Base-by-base conservation (phyloP, 2,329 filamentous ascomycete species). In the Apiospora arundinis region DNA sequence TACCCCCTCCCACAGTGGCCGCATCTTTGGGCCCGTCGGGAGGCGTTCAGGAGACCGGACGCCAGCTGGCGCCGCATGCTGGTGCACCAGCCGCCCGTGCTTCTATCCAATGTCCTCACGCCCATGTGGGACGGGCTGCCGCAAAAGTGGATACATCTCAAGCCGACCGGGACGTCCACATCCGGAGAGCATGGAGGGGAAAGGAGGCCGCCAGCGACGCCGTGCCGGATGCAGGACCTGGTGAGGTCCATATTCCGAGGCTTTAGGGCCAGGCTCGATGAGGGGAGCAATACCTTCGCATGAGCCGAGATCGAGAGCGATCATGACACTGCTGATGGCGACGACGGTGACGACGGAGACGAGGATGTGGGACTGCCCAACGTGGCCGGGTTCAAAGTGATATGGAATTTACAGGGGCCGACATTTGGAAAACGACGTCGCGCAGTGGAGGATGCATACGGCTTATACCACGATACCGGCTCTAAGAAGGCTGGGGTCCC, bases 61-160 rank as follows among this genome's bases (percentile, higher is more conserved):
- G 49, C 18, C 21, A 44, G 44, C 28, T 73, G 72, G 70, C 63
- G 66, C 8, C 68, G 69, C 8, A 73, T 73, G 70, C 65, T 73
- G 1, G 42, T 69, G 12, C 72, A 70, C 37, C 68, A 72, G 67
- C 70, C 72, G 28, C 72, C 72, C 16, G 40, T 60, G 42, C 18
- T 9, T 42, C 25, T 23, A 25, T n/a, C 40, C 23, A 12, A 48
- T 4, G 28, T 68, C 9, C 44, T 68, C 11, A 16, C 18, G 16
- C 16, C 28, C 16, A 21, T 21, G 16, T 4, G 4, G 28, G 4
- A 1, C 2, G 52, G 16, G 52, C 2, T 9, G 6, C 52, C 52
- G 8, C 16, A 4, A 2, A 9, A 11, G 1, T 60, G 52, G 52
- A 16, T 21, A 1, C 28, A 8, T 16, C 1, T 60, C 14, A 16